These are phyloP conservation scores for Aspergillus fijiensis DNA, from an alignment of 2,329 filamentous ascomycete species.

Conservation along the genomic window DNA sequence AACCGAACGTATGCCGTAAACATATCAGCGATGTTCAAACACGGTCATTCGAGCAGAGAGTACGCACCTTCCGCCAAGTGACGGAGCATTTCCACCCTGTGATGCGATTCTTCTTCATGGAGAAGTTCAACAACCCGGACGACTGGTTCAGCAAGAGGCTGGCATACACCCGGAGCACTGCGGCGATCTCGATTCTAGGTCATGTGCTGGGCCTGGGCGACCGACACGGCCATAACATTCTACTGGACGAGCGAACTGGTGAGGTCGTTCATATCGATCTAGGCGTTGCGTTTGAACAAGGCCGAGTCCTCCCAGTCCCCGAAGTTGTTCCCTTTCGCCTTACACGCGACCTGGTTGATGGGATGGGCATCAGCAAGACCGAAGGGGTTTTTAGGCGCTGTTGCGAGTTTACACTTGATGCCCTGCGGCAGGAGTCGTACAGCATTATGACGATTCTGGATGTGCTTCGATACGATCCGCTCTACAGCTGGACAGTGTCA, in stretches of 20 bases:
- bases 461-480: constrained; percentile 93
- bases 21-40: constrained; percentile 73
- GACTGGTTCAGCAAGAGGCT: constrained; percentile 91
- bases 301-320: constrained; percentile 88
- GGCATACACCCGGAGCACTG: constrained; percentile 89
- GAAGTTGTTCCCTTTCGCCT: constrained; percentile 95
- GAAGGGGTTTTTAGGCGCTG: constrained; percentile 97
- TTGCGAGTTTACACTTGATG: constrained; percentile 95
- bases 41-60: constrained; percentile 66
- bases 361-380: constrained; percentile 91
- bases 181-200: constrained; percentile 91
- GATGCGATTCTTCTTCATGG: constrained; percentile 96
- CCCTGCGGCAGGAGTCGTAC: constrained; percentile 90
- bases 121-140: constrained; percentile 88
- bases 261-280: constrained; percentile 97
- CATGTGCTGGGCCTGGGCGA: constrained; percentile 92
- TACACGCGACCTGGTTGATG: constrained; percentile 91
- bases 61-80: constrained; percentile 74
- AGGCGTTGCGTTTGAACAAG: constrained; percentile 94
- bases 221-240: constrained; percentile 93
- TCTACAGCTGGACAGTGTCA: constrained; percentile 94
- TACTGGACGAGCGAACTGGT: constrained; percentile 83
- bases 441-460: constrained; percentile 99
- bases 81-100: constrained; percentile 84
- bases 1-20: constrained; percentile 71